A percentile compares a stretch with the other conserved stretches of the same genome.
Evolutionary conservation across 2,329 filamentous ascomycete species (phyloP).

Genomic region (Aspergillus hortae): DNA sequence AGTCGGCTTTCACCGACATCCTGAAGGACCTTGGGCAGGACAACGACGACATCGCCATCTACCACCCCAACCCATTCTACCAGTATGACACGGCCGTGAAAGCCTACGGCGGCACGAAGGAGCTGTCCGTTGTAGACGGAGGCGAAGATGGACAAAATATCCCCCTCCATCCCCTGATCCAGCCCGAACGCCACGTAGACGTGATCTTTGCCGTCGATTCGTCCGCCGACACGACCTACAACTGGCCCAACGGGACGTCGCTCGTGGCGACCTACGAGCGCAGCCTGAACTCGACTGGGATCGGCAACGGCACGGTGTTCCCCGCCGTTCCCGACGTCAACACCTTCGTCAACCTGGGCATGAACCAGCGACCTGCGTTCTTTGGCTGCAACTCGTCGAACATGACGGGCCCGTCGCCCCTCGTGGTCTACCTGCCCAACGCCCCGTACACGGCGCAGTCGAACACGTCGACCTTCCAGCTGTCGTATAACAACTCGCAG

Average conservation of each 20-base stretch:
- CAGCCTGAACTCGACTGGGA: conserved; percentile 51
- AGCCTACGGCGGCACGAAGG: conserved; percentile 49
- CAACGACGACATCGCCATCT: conserved; percentile 71
- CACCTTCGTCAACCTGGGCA: conserved; percentile 72
- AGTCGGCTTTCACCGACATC: conserved; percentile 50
- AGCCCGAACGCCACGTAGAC: conserved; percentile 68
- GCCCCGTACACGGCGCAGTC: conserved; percentile 70
- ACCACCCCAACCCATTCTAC: conserved; percentile 69
- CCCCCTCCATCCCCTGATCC: conserved; percentile 72
- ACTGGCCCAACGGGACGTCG: conserved; percentile 75
- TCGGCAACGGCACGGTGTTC: conserved; percentile 67
- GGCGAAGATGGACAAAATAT: conserved; percentile 77
- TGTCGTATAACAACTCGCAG: conserved; percentile 59
- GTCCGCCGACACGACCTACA: conserved; percentile 65
- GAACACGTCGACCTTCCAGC: conserved; percentile 76
- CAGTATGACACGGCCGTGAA: conserved; percentile 51
- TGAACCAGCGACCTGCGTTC: conserved; percentile 72
- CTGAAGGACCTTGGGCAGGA: conserved; percentile 54
- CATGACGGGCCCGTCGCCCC: conserved; percentile 13
- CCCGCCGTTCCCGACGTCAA: conserved; percentile 69
- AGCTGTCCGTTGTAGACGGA: conserved; percentile 72
- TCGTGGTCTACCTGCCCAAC: conserved; percentile 87
- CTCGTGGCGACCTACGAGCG: conserved; percentile 72
- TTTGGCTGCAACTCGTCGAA: conserved; percentile 69
- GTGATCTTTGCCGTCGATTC: conserved; percentile 79